Conservation (phyloP, 352 stramenopile genomes). For the Aphanomyces astaci region DNA sequence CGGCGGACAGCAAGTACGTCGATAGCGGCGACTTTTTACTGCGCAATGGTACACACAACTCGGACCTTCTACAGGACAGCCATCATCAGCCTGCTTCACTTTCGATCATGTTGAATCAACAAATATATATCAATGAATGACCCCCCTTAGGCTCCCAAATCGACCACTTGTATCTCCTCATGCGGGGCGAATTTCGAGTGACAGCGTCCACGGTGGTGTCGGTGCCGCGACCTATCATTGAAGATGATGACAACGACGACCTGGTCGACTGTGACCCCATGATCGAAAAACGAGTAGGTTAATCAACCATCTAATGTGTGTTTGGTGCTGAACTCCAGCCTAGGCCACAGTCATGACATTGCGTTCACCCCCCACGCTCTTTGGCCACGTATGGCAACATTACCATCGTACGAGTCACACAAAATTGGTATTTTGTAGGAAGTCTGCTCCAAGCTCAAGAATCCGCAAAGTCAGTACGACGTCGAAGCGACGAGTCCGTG, state of each 20-base stretch:
- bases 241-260: conserved; percentile 1
- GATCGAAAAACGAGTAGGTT: conserved; percentile 11
- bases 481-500: conserved; percentile 52
- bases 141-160: conserved; percentile 36
- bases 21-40: conserved; percentile 41
- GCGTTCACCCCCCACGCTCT: conserved; percentile 51
- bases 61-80: no score
- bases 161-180: conserved; percentile 50
- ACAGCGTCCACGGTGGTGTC: conserved; percentile 27
- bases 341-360: conserved; percentile 45
- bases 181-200: conserved; percentile 60
- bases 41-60: conserved; percentile 22
- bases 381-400: conserved; percentile 70
- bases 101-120: no score
- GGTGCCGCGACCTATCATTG: not conserved
- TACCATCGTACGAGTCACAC: conserved; percentile 29
- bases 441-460: not conserved
- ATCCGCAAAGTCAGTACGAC: conserved; percentile 7
- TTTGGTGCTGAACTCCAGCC: not conserved
- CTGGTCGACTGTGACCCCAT: not conserved
- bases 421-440: conserved; percentile 29
- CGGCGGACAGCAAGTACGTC: conserved; percentile 38
- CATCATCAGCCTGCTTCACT: no score
- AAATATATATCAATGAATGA: no score
- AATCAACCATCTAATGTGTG: conserved; percentile 5